Evolutionary conservation across 768 basidiomycete genomes (phyloP).

Genomic region (Termitomyces titanicus): DNA sequence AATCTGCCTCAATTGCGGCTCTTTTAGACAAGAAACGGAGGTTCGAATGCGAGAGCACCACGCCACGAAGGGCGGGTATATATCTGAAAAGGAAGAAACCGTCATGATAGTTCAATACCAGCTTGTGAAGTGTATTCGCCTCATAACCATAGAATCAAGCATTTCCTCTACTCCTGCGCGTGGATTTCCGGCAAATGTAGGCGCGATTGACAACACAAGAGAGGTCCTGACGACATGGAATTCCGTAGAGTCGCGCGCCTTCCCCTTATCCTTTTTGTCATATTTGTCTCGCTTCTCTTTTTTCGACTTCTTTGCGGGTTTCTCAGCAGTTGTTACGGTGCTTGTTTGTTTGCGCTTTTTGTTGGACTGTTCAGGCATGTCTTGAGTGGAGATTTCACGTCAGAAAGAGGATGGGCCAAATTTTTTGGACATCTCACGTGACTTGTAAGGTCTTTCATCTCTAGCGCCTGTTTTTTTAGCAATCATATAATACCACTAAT

Average conservation of each 20-base stretch:
- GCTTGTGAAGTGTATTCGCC: slow-evolving; percentile 43
- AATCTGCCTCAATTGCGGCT: slow-evolving; percentile 74
- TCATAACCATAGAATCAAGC: slow-evolving; percentile 94
- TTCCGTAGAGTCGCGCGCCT: slow-evolving; percentile 38
- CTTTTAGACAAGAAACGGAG: slow-evolving; percentile 59
- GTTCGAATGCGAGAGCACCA: slow-evolving; percentile 84
- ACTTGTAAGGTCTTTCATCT: neutral
- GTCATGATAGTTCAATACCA: neutral
- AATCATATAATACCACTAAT: slow-evolving; percentile 2
- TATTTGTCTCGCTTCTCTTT: slow-evolving; percentile 30
- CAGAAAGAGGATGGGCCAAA: neutral
- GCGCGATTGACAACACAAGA: slow-evolving; percentile 73
- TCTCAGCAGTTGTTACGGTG: slow-evolving; percentile 17
- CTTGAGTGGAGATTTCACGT: slow-evolving; percentile 8
- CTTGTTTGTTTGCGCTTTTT: slow-evolving; percentile 52
- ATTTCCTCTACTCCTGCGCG: slow-evolving; percentile 78
- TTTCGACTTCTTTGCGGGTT: slow-evolving; percentile 34
- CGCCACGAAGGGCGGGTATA: slow-evolving; percentile 81
- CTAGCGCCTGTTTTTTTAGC: neutral
- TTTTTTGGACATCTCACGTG: slow-evolving; percentile 14
- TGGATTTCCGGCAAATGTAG: slow-evolving; percentile 74
- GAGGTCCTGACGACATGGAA: slow-evolving; percentile 64
- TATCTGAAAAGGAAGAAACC: slow-evolving; percentile 50
- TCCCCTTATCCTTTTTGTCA: slow-evolving; percentile 32
- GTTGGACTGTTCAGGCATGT: slow-evolving; percentile 22